Base-by-base conservation (phyloP, 192 early-diverging fungal genomes). In the Cladochytrium replicatum region DNA sequence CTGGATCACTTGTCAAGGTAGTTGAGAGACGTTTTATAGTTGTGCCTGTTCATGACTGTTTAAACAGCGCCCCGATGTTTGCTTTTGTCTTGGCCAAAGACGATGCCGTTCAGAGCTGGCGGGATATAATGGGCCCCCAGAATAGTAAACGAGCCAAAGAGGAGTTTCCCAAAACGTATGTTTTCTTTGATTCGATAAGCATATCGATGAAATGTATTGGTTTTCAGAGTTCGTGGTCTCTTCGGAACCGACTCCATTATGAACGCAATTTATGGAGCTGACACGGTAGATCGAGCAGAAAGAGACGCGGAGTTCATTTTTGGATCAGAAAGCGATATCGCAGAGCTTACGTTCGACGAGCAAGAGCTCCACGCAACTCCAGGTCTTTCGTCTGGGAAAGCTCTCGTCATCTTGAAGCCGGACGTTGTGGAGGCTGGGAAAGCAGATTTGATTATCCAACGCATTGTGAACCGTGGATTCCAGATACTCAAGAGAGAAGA, bases 191-290 rank as follows among this genome's bases (percentile, higher is more conserved):
- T n/a, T n/a, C 43, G 9, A 27, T 13, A 52, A 32, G 19, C n/a
- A 22, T 15, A 52, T 19, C 23, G 9, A 48, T 48, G 11, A 46
- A 48, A 46, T 48, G 46, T 24, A 11, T 44, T 54, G 9, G 19
- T 13, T 32, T 32, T 6, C 25, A 77, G 73, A 23, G 52, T 80
- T 27, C 66, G 78, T 15, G 78, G 64, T 0, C 43, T 66, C 13
- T 67, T 63, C 30, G 78, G 78, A 9, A 77, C 67, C 13, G 78
- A 80, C 45, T 58, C 55, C 28, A 59, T 63, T 11, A 34, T 72
- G 25, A 80, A 81, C 65, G 73, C 77, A 3, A 72, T 77, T 9
- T 72, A 71, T 32, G 75, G 71, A 25, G 68, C 75, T 2, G 61
- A 67, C 41, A 55, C 61, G 25, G 57, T 58, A 25, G 59, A 63